Percentiles rank a stretch among this genome's conserved stretches.
These are phyloP conservation scores for Corylus avellana DNA, from an alignment of 306 rosid species.

Conservation along the genomic window DNA sequence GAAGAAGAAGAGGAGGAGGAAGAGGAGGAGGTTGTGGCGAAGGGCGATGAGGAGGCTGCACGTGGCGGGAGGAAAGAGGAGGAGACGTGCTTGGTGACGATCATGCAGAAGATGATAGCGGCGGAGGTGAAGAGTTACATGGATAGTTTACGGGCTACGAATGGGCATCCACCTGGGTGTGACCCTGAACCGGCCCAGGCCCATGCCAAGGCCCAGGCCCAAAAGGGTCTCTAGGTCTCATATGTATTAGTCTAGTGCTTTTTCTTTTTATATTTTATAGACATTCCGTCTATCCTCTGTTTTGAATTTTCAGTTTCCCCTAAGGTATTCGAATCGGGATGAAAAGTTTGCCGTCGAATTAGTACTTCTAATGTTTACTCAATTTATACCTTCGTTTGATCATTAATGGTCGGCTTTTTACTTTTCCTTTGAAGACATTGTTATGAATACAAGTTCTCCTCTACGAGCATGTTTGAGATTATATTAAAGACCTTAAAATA, in stretches of 20 bases:
- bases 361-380: too few species aligned
- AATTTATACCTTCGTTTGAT: too few species aligned
- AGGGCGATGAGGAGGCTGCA: constrained; percentile 6
- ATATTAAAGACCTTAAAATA: too few species aligned
- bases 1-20: neutral
- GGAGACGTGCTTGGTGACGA: constrained; percentile 36
- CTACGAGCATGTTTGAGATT: too few species aligned
- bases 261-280: too few species aligned
- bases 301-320: neutral
- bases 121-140: constrained; percentile 69
- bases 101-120: constrained; percentile 67
- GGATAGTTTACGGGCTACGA: constrained; percentile 35
- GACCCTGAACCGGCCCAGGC: constrained; percentile 10
- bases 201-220: constrained; percentile 9
- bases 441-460: too few species aligned
- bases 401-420: too few species aligned
- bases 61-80: neutral
- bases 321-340: neutral
- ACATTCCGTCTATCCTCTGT: neutral
- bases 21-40: constrained; percentile 3
- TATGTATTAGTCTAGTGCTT: too few species aligned
- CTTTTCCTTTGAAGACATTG: too few species aligned
- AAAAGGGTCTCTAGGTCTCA: constrained; percentile 8
- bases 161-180: constrained; percentile 22
- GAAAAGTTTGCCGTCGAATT: too few species aligned